Evolutionary conservation across 148 eudicot genomes (phyloP), one percentile per base, ranked within the genome.

Genomic region (Pouteria glomerata): DNA sequence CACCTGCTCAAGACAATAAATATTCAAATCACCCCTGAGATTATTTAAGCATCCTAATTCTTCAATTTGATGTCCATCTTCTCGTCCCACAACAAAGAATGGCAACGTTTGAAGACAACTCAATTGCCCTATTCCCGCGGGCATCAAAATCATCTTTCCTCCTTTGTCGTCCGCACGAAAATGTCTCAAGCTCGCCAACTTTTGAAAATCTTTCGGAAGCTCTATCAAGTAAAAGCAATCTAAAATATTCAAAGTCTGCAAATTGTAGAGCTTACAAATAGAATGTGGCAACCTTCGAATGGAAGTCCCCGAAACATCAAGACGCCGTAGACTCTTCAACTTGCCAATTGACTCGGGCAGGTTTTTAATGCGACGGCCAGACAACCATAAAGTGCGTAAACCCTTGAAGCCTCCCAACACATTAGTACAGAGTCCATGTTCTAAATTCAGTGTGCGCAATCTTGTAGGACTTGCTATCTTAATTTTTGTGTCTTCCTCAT

Each of bases 121-220:
- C 19, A 50, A 50, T 18, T 50, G 5, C 14, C n/a, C 55, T 50
- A 50, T 16, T n/a, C n/a, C n/a, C n/a, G n/a, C n/a, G n/a, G n/a
- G n/a, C n/a, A n/a, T n/a, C n/a, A n/a, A n/a, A n/a, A n/a, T n/a
- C n/a, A n/a, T n/a, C n/a, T n/a, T n/a, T n/a, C n/a, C n/a, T n/a
- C n/a, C n/a, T n/a, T n/a, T 76, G 79, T 27, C n/a, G 69, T 76
- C 39, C 69, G 39, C 13, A 18, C 63, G 15, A 39, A 37, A 33
- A 60, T 23, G 11, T 62, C n/a, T n/a, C n/a, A n/a, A n/a, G n/a
- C n/a, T n/a, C n/a, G n/a, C n/a, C n/a, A n/a, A n/a, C n/a, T n/a
- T 11, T 42, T 11, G 12, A n/a, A 64, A 18, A 23, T 39, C 42
- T 0, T 41, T 39, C 35, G 63, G 79, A 41, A 76, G 53, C 41